Percentiles rank a stretch among this genome's conserved stretches.
Evolutionary conservation across 805 yeast genomes (phyloP).

Genomic region (Kodamaea hsintzibuensis): DNA sequence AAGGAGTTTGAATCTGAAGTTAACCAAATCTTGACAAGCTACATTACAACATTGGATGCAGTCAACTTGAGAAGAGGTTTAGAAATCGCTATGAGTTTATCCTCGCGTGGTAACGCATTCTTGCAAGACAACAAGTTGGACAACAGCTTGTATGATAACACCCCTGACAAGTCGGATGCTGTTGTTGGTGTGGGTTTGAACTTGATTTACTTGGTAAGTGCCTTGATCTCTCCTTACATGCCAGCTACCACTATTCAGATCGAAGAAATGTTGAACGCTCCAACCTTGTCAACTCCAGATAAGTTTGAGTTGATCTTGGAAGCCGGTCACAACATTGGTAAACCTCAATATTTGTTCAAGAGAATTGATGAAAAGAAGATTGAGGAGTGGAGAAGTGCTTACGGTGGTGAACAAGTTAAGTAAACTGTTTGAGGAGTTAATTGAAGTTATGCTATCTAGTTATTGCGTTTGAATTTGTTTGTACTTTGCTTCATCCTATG

Average conservation of each 20-base stretch:
- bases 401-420: slow-evolving; percentile 72
- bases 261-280: slow-evolving; percentile 78
- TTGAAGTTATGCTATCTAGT: background rate
- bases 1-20: slow-evolving; percentile 54
- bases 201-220: slow-evolving; percentile 80
- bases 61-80: slow-evolving; percentile 85
- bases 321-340: slow-evolving; percentile 84
- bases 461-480: no score
- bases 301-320: slow-evolving; percentile 65
- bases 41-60: slow-evolving; percentile 72
- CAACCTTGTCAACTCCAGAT: slow-evolving; percentile 75
- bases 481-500: background rate
- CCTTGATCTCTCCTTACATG: slow-evolving; percentile 84
- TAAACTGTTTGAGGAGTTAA: background rate
- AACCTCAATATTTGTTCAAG: slow-evolving; percentile 87
- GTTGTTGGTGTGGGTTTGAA: slow-evolving; percentile 91
- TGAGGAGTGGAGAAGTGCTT: slow-evolving; percentile 81
- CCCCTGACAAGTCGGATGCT: slow-evolving; percentile 83
- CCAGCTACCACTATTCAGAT: slow-evolving; percentile 79
- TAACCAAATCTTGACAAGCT: slow-evolving; percentile 58
- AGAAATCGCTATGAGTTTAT: slow-evolving; percentile 86
- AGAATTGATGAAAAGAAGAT: slow-evolving; percentile 90
- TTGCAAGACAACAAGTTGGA: slow-evolving; percentile 95
- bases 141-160: slow-evolving; percentile 73
- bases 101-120: slow-evolving; percentile 92